Evolutionary conservation across 78 protist genomes (phyloP).

Genomic region (Monocercomonoides exilis): DNA sequence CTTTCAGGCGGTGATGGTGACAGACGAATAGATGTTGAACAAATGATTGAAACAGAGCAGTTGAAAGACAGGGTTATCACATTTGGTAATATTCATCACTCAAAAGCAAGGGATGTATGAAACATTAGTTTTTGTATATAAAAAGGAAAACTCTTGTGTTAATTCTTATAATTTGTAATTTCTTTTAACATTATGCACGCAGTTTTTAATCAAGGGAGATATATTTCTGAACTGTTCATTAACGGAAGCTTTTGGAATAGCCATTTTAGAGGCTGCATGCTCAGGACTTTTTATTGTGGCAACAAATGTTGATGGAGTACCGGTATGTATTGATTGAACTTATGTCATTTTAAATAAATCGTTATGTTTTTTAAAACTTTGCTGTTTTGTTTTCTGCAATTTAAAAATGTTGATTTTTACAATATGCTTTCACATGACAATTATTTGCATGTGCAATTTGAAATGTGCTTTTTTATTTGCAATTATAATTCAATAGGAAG

Average conservation of each 20-base stretch:
- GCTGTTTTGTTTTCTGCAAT: background rate
- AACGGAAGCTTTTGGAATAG: constrained; percentile 96
- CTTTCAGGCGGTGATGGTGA: background rate
- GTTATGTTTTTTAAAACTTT: background rate
- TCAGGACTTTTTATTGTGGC: constrained; percentile 48
- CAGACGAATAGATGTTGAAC: background rate
- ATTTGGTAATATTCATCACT: constrained; percentile 74
- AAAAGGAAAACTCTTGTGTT: no score
- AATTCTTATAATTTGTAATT: no score
- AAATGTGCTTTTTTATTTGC: background rate
- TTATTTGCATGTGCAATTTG: background rate
- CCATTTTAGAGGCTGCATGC: constrained; percentile 90
- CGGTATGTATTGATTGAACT: background rate
- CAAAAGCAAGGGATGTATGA: constrained; percentile 59
- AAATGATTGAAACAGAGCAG: constrained; percentile 64
- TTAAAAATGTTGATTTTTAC: background rate
- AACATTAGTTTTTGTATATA: background rate
- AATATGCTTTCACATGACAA: background rate
- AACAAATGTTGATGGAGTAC: constrained; percentile 23
- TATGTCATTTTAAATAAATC: background rate
- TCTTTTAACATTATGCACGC: background rate
- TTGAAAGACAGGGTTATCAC: constrained; percentile 75
- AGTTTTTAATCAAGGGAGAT: constrained; percentile 68
- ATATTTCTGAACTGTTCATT: constrained; percentile 87
- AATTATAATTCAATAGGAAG: background rate